Percentiles rank a stretch among this genome's conserved stretches.
Conservation (phyloP, 352 stramenopile species). For the Albugo laibachii region DNA sequence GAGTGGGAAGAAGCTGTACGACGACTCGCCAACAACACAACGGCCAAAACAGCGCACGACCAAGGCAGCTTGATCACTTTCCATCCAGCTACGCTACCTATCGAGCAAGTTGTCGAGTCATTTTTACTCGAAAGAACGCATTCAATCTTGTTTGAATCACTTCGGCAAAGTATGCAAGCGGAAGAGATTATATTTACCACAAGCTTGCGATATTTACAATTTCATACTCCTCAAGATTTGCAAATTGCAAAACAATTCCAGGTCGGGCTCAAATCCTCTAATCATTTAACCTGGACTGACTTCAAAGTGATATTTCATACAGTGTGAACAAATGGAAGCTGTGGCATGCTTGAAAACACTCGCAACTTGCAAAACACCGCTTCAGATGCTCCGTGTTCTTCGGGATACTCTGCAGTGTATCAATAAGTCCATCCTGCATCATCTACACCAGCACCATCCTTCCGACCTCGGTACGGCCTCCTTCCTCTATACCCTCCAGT, state of each 20-base stretch:
- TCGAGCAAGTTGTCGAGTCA: constrained; percentile 63
- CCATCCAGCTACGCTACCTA: constrained; percentile 18
- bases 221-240: constrained; percentile 49
- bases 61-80: constrained; percentile 12
- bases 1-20: constrained; percentile 40
- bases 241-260: constrained; percentile 47
- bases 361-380: constrained; percentile 24
- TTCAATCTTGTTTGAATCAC: constrained; percentile 23
- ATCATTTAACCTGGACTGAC: too few species aligned
- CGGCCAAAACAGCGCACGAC: background rate
- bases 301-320: background rate
- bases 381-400: constrained; percentile 30
- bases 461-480: constrained; percentile 22
- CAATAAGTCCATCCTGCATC: constrained; percentile 27
- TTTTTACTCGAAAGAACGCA: constrained; percentile 63
- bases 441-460: constrained; percentile 27
- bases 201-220: constrained; percentile 22
- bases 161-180: constrained; percentile 22
- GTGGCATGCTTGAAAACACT: background rate
- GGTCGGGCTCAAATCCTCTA: constrained; percentile 12
- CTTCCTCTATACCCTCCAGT: background rate
- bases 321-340: constrained; percentile 2
- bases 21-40: constrained; percentile 4
- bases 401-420: constrained; percentile 6
- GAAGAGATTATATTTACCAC: constrained; percentile 22